Evolutionary conservation across 2,329 filamentous ascomycete genomes (phyloP), one percentile per base, ranked within the genome.

Genomic region (Paecilomyces sp.): DNA sequence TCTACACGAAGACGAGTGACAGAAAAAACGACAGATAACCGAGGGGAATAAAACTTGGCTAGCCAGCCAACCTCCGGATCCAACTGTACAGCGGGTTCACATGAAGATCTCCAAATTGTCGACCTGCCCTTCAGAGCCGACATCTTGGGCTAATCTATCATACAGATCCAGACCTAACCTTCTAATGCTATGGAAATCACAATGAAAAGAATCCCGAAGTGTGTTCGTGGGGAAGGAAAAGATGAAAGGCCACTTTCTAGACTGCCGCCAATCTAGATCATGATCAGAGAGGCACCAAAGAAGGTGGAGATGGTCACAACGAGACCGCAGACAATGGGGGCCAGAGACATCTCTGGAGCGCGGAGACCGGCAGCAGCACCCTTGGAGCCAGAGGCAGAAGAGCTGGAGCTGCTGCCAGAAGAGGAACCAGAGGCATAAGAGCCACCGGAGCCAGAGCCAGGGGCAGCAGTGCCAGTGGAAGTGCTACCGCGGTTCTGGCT

Each of bases 401-500:
- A 66, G 31, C 70, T 67, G 54, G 68, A 68, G 60, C 61, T 58
- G 41, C n/a, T 47, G n/a, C 41, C 3, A 15, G 41, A 47, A 47
- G 36, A 47, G 60, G 79, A 81, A 31, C 73, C 76, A 11, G 64
- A 61, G 60, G 65, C 58, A 54, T 69, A 63, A 22, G 70, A 71
- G 24, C 66, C 60, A 34, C 66, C 65, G 18, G 75, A 71, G 54
- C 64, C 66, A 53, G 72, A 72, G 62, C 82, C 83, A 56, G 79
- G 80, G 63, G 79, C 80, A 63, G 83, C 79, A 61, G 79, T 81
- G 31, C 72, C 76, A 55, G 79, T 74, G 58, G 79, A 80, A 36
- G 72, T 68, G 60, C 79, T 78, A 57, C 84, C 84, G 34, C 83
- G 74, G 60, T 79, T 77, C 76, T 86, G 84, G 62, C 79, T 83